These are phyloP conservation scores for Dissophora globulifera DNA, from an alignment of 192 early-diverging fungal genomes.

Conservation along the genomic window DNA sequence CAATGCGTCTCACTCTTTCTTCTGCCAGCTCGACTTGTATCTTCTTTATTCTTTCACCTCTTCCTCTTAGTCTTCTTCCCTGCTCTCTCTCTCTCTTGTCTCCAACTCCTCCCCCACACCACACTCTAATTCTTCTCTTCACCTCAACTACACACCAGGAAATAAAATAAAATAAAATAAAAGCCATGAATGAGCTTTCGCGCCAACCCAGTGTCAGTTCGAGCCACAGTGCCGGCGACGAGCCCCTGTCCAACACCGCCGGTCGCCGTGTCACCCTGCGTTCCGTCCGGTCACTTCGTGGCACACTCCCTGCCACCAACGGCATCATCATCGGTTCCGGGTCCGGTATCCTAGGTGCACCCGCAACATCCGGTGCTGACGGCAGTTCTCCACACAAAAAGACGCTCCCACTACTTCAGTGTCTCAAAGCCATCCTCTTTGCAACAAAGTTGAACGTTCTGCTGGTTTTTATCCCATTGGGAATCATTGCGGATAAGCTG, in stretches of 20 bases:
- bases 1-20: no score
- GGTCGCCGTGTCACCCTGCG: slow-evolving; percentile 30
- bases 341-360: no score
- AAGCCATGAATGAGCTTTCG: not conserved
- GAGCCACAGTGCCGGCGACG: slow-evolving; percentile 1
- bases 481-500: slow-evolving; percentile 68
- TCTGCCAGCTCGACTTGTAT: no score
- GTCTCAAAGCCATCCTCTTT: slow-evolving; percentile 56
- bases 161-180: no score
- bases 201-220: not conserved
- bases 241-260: slow-evolving; percentile 23
- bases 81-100: no score
- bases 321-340: not conserved
- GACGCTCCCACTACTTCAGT: slow-evolving; percentile 52
- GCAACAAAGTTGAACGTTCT: slow-evolving; percentile 77
- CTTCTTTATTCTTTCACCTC: no score
- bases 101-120: no score
- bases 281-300: slow-evolving; percentile 23
- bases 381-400: slow-evolving; percentile 1
- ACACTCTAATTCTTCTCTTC: no score
- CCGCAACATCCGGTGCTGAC: no score
- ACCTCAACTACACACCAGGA: no score
- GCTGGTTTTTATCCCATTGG: slow-evolving; percentile 84
- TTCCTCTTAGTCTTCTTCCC: no score
- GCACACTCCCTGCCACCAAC: slow-evolving; percentile 7